A percentile compares a stretch with the other conserved stretches of the same genome.
Conservation (phyloP, 805 yeast genomes). For the Gaillardinia entomophila region DNA sequence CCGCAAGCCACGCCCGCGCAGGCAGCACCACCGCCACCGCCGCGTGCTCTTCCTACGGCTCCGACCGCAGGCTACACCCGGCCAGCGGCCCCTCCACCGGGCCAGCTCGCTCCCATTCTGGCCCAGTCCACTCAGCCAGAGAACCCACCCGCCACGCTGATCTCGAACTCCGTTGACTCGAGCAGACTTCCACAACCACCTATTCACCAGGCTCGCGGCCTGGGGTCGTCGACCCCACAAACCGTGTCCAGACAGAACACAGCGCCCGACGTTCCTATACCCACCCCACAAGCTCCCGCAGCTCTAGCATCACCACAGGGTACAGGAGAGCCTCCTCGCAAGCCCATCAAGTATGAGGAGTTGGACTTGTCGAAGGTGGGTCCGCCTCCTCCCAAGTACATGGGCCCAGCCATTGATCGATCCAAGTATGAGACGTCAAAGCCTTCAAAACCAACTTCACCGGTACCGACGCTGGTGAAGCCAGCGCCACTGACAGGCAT, state of each 20-base stretch:
- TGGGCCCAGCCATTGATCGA: conserved; percentile 1
- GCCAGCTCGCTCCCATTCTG: too few relatives aligned
- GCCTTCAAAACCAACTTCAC: not conserved
- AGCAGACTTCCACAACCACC: too few relatives aligned
- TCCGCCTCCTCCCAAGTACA: conserved; percentile 41
- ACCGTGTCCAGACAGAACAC: too few relatives aligned
- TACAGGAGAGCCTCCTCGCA: not conserved
- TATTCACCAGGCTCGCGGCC: too few relatives aligned
- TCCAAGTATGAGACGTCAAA: not conserved
- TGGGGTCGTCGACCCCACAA: too few relatives aligned
- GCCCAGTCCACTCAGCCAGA: too few relatives aligned
- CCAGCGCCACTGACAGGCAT: not conserved
- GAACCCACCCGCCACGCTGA: too few relatives aligned
- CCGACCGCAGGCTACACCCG: conserved; percentile 1
- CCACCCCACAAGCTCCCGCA: not conserved
- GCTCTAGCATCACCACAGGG: conserved; percentile 3
- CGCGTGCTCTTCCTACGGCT: not conserved
- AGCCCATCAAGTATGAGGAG: conserved; percentile 9
- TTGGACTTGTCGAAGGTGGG: conserved; percentile 34
- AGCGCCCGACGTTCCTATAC: too few relatives aligned
- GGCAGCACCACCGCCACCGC: not conserved
- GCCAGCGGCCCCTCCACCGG: too few relatives aligned
- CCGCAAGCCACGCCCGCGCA: conserved; percentile 1
- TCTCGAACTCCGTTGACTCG: too few relatives aligned
- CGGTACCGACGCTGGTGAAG: not conserved